phyloP scores from a whole-genome alignment of 129 eudicot species.

The Cynara cardunculus region DNA sequence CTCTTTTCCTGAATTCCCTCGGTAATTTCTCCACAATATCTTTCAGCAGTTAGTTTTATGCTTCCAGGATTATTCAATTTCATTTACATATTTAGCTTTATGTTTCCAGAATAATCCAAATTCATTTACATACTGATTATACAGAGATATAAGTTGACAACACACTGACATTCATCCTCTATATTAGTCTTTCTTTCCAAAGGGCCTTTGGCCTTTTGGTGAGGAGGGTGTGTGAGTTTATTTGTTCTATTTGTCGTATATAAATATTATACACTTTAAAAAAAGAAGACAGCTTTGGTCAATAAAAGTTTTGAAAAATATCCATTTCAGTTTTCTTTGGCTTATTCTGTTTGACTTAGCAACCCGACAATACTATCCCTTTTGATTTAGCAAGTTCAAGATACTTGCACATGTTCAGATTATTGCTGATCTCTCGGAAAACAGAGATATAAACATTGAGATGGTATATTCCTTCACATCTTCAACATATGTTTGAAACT shows the following conservation, averaged over 20 bases:
- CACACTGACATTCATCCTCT: not conserved
- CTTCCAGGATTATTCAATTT: not conserved
- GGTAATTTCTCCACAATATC: not conserved
- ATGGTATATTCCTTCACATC: not conserved
- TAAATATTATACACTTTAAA: too few relatives aligned
- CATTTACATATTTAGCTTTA: not conserved
- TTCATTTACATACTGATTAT: not conserved
- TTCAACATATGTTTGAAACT: not conserved
- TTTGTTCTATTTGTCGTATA: too few relatives aligned
- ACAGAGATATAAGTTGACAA: not conserved
- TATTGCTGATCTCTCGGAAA: not conserved
- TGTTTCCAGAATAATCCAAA: not conserved
- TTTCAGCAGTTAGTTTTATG: not conserved
- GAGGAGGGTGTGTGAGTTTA: too few relatives aligned
- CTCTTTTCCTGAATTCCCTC: not conserved
- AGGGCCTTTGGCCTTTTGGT: too few relatives aligned
- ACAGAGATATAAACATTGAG: slow-evolving; percentile 6
- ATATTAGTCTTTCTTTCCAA: not conserved
- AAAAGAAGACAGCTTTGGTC: not conserved
- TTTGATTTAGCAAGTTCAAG: not conserved
- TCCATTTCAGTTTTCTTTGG: not conserved
- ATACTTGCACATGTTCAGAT: not conserved
- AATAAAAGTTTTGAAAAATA: not conserved
- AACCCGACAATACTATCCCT: not conserved
- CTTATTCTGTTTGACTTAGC: not conserved